Conservation (phyloP, 1,139 yeast genomes). For the Blastobotrys petasosporus region DNA sequence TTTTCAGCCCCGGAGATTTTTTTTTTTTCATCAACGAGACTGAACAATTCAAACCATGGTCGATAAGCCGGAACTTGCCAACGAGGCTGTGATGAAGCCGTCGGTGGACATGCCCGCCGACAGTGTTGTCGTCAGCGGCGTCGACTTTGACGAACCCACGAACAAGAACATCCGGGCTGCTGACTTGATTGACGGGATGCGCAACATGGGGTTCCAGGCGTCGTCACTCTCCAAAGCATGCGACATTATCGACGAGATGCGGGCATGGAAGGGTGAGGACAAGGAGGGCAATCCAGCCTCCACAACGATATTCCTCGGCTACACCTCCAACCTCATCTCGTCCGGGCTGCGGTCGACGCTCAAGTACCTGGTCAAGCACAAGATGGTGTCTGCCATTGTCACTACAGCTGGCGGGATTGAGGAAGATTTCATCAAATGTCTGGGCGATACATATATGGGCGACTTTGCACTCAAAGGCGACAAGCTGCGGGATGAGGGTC, state of each 20-base stretch:
- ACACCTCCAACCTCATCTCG: slow-evolving; percentile 92
- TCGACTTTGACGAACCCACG: slow-evolving; percentile 76
- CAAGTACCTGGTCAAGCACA: slow-evolving; percentile 82
- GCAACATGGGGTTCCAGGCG: slow-evolving; percentile 97
- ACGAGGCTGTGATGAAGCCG: slow-evolving; percentile 75
- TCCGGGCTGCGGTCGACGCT: slow-evolving; percentile 91
- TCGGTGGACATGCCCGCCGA: slow-evolving; percentile 82
- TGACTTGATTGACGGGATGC: slow-evolving; percentile 77
- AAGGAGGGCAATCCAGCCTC: slow-evolving; percentile 63
- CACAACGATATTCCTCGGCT: slow-evolving; percentile 90
- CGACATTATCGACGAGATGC: slow-evolving; percentile 86
- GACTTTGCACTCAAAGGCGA: slow-evolving; percentile 80
- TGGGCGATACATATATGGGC: slow-evolving; percentile 94
- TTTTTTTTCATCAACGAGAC: not conserved
- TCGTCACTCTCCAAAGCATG: slow-evolving; percentile 80
- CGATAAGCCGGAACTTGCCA: slow-evolving; percentile 26
- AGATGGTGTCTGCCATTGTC: slow-evolving; percentile 90
- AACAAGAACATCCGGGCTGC: slow-evolving; percentile 63
- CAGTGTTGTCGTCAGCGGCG: slow-evolving; percentile 72
- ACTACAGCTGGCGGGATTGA: slow-evolving; percentile 97
- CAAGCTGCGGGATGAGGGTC: slow-evolving; percentile 82
- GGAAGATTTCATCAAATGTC: slow-evolving; percentile 91
- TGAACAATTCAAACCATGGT: not conserved
- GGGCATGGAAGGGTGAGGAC: slow-evolving; percentile 89
- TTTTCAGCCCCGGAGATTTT: not conserved